phyloP scores from a whole-genome alignment of 805 yeast genomes.

The Cyberlindnera veronae region DNA sequence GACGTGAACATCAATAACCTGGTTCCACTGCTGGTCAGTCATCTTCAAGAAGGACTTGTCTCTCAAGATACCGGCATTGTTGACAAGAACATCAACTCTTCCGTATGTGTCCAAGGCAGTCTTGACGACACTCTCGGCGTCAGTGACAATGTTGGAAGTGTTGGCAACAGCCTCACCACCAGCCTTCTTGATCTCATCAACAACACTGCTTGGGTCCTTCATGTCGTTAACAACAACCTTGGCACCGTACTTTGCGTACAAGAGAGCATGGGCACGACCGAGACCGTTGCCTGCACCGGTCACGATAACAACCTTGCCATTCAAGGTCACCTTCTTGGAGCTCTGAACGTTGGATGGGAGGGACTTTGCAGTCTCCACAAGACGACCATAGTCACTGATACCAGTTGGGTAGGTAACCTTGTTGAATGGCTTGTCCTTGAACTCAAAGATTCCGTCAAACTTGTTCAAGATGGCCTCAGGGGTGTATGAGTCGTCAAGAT shows the following conservation, averaged over 20 bases:
- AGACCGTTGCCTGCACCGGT: constrained; percentile 97
- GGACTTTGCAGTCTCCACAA: constrained; percentile 48
- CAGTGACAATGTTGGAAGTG: constrained; percentile 72
- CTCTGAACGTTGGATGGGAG: constrained; percentile 62
- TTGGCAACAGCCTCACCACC: constrained; percentile 79
- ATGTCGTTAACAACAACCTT: constrained; percentile 93
- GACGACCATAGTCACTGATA: constrained; percentile 64
- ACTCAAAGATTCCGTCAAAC: constrained; percentile 61
- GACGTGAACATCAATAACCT: constrained; percentile 78
- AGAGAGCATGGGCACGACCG: constrained; percentile 84
- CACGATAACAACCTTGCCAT: constrained; percentile 81
- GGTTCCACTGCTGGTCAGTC: constrained; percentile 80
- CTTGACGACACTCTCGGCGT: constrained; percentile 71
- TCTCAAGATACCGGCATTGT: constrained; percentile 93
- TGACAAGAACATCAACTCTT: constrained; percentile 76
- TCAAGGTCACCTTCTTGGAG: constrained; percentile 52
- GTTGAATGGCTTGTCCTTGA: constrained; percentile 52
- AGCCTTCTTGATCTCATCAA: constrained; percentile 71
- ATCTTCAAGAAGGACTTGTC: constrained; percentile 85
- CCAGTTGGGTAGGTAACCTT: constrained; percentile 64
- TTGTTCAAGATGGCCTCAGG: constrained; percentile 78
- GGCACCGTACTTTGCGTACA: constrained; percentile 89
- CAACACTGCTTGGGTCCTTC: constrained; percentile 67
- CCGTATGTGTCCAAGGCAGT: constrained; percentile 78
- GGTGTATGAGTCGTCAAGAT: constrained; percentile 71